Base-by-base conservation (phyloP, 2,329 filamentous ascomycete genomes). In the Lachnum nothofagi region DNA sequence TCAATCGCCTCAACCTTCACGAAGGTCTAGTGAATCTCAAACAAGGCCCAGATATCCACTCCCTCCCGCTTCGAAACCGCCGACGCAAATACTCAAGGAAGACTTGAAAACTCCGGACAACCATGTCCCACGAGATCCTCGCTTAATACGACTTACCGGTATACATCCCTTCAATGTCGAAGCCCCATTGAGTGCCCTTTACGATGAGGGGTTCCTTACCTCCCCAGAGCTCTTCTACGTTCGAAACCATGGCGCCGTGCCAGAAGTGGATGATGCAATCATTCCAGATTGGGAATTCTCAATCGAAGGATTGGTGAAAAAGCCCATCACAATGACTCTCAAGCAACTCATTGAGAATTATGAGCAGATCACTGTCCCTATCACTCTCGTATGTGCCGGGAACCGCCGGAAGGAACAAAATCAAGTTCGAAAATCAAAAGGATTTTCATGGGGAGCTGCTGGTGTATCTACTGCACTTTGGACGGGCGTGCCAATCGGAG, bases 341-440 rank as follows among this genome's bases (percentile, higher is more conserved):
- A 76, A 78, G 31, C 81, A 93, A 44, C 76, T 96, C 1, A 72
- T 94, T 25, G 70, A 76, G 29, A 77, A 86, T 7, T 94, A 86
- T 60, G 82, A 91, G 46, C 88, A 94, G 64, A 78, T 88, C 22
- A 95, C 90, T 2, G 87, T 86, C 49, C 91, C 91, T 0, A 77
- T 96, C 51, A 95, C 91, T 0, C 77, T 96, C 1, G 90, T 95
- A 19, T 96, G 91, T 66, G 91, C 91, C 3, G 91, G 91, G 1
- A 96, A 96, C 66, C 78, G 91, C 51, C 79, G 91, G 25, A 95
- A 95, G 69, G 91, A 96, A 68, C 91, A 95, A 64, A 96, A 96
- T 59, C 76, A 88, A 44, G 87, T 95, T 3, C 78, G 88, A 14
- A 95, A 95, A 67, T 88, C 87, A 1, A 94, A 95, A 61, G 91